Conservation (phyloP, 2,329 filamentous ascomycete genomes). For the Fonsecaea pugnacius region DNA sequence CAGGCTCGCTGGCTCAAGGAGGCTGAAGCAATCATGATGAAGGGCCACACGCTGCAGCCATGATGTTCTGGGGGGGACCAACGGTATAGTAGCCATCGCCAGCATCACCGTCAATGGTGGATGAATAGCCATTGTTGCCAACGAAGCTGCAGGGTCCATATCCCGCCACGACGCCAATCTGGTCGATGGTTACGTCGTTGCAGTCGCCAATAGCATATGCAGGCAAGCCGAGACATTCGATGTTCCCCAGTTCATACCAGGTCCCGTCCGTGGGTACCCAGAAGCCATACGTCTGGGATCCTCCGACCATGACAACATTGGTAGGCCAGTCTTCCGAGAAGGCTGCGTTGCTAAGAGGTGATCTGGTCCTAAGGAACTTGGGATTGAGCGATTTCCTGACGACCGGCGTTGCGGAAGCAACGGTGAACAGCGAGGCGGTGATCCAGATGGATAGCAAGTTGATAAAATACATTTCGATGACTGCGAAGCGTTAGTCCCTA, state of each 20-base stretch:
- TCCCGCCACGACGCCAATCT: conserved; percentile 39
- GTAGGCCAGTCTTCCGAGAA: conserved; percentile 33
- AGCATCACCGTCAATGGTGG: conserved; percentile 25
- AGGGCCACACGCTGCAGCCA: conserved; percentile 28
- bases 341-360: conserved; percentile 23
- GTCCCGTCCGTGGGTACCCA: conserved; percentile 35
- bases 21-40: conserved; percentile 2
- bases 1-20: background rate
- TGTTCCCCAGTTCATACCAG: conserved; percentile 29
- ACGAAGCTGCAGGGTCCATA: conserved; percentile 44
- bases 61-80: conserved; percentile 37
- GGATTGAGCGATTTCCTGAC: conserved; percentile 30
- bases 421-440: conserved; percentile 15
- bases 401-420: conserved; percentile 24
- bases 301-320: conserved; percentile 36
- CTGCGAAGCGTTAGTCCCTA: conserved; percentile 2
- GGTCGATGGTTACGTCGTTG: conserved; percentile 34
- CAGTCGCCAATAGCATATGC: conserved; percentile 36
- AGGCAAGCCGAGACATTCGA: conserved; percentile 36
- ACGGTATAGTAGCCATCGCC: conserved; percentile 35
- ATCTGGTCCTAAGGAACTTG: conserved; percentile 20
- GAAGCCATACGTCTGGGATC: conserved; percentile 34
- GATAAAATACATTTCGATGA: conserved; percentile 24
- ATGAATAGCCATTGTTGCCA: conserved; percentile 37
- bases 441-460: conserved; percentile 20